Evolutionary conservation across 2,329 filamentous ascomycete species (phyloP), one percentile per base, ranked within the genome.

Genomic region (Boeremia lycopersici): DNA sequence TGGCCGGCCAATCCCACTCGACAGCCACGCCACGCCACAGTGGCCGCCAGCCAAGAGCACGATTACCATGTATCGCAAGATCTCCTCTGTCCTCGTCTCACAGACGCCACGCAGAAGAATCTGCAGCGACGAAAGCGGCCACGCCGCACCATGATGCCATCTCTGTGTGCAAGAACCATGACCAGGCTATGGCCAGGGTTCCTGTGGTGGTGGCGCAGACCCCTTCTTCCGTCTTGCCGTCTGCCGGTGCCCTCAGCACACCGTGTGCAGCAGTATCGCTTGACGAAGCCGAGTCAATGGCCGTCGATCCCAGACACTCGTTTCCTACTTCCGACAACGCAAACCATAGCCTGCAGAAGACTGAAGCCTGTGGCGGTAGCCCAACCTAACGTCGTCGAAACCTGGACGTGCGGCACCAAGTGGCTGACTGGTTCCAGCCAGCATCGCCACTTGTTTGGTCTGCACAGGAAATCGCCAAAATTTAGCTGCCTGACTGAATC

Each of bases 161-260:
- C 15, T 45, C 39, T 49, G 52, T 29, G 17, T n/a, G 17, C 33
- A 11, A 35, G 48, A 39, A 39, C 10, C 31, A 25, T 34, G 40
- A 49, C 34, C 10, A 35, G 11, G 40, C 30, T 8, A 4, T 40
- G 34, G 25, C 45, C 26, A n/a, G 13, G 23, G 12, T 17, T 23
- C 19, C 19, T 28, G 13, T 17, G 10, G 31, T 42, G 39, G 39
- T 49, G 47, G 47, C 47, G 47, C 47, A 42, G 38, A 25, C 34
- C 25, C 15, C n/a, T n/a, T n/a, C n/a, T 36, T 51, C 48, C 48
- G 48, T 51, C 48, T 55, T 41, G 40, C 52, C 52, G 52, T 55
- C 15, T 42, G 28, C 45, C 40, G 29, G 45, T 40, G 29, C 34
- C 5, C 19, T 23, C 19, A 23, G 19, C 19, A 33, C 45, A 48